Base-by-base conservation (phyloP, 2,329 filamentous ascomycete species). In the Penicillium corylophilum region DNA sequence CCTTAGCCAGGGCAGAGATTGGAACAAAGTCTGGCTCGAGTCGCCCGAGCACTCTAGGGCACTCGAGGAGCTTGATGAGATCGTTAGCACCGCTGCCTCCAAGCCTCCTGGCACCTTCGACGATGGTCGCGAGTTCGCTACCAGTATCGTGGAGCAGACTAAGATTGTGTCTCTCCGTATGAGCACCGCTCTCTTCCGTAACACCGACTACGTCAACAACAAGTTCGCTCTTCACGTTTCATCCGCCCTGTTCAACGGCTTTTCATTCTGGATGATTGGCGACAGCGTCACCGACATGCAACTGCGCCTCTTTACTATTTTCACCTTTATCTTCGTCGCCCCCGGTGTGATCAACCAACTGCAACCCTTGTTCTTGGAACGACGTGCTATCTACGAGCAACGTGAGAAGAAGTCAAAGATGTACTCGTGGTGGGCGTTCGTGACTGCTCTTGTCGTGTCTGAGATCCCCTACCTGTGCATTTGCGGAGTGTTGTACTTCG, bases 351-450 rank as follows among this genome's bases (percentile, higher is more conserved):
- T 73, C 46, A 65, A 66, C 42, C 71, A 74, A 20, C 73, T 90
- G 39, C 84, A 87, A 0, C 84, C 87, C 0, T 84, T 86, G 6
- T 80, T 90, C 53, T 81, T 91, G 59, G 89, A 89, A 62, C 79
- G 77, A 61, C 82, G 87, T 65, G 80, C 81, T 0, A 75, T 91
- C 7, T 91, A 86, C 79, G 80, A 87, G 8, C 55, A 65, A 0
- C 80, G 88, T 23, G 88, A 91, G 65, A 79, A 85, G 9, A 87
- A 87, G 3, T 85, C 82, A 0, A 80, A 86, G 23, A 89, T 89
- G 58, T 91, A 91, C 69, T 83, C 83, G 23, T 90, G 87, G 84
- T 71, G 84, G n/a, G 85, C 87, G 0, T 90, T 90, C 64, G 82
- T 80, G 51, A 86, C 85, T 0, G 86, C 85, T 0, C 82, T 87